A percentile compares a stretch with the other conserved stretches of the same genome.
phyloP scores from a whole-genome alignment of 2,329 filamentous ascomycete species.

The Arachnopeziza araneosa region DNA sequence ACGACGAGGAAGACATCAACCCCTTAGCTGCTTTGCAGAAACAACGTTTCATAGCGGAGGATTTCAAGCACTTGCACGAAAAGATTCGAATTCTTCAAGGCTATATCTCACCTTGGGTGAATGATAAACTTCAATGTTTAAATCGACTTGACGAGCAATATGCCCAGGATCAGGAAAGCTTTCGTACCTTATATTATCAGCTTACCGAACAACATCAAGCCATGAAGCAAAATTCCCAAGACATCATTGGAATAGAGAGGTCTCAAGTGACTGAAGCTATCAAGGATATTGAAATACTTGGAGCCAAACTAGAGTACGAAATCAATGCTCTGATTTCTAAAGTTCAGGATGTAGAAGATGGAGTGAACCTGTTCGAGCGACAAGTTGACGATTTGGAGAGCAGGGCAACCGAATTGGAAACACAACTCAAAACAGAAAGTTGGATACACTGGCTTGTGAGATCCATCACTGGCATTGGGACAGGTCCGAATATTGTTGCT shows the following conservation, averaged over 20 bases:
- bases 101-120: constrained; percentile 56
- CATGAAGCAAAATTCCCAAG: constrained; percentile 61
- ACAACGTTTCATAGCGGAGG: constrained; percentile 40
- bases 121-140: constrained; percentile 49
- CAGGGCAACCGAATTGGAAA: constrained; percentile 56
- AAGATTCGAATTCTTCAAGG: constrained; percentile 47
- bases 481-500: constrained; percentile 24
- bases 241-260: constrained; percentile 65
- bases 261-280: constrained; percentile 63
- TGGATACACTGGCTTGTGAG: constrained; percentile 31
- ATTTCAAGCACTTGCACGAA: constrained; percentile 50
- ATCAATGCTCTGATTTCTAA: constrained; percentile 73
- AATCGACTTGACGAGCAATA: constrained; percentile 56
- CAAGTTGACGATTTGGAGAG: constrained; percentile 69
- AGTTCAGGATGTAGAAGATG: constrained; percentile 82
- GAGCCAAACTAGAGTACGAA: constrained; percentile 88
- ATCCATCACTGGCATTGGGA: constrained; percentile 30
- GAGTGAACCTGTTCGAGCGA: constrained; percentile 70
- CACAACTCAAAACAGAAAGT: constrained; percentile 27
- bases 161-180: constrained; percentile 56
- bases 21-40: constrained; percentile 30
- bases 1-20: constrained; percentile 31
- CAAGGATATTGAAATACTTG: constrained; percentile 73
- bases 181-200: constrained; percentile 63
- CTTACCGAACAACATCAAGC: constrained; percentile 65